These are phyloP conservation scores for Takakia lepidozioides DNA, from an alignment of 225 moss, liverwort and hornwort genomes.

Conservation along the genomic window DNA sequence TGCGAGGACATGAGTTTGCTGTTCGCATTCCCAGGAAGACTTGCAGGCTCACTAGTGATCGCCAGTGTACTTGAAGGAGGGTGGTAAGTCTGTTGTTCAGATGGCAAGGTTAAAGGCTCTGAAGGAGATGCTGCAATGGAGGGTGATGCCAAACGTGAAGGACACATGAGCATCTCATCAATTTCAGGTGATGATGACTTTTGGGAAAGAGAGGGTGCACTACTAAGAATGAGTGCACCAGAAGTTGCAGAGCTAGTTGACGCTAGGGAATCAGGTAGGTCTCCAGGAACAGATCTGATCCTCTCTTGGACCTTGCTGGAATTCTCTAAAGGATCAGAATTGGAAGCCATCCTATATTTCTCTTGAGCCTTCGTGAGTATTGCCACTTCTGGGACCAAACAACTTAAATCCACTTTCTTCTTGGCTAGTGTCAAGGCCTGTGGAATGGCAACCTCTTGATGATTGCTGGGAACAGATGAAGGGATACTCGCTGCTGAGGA, in stretches of 20 bases:
- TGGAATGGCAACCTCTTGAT: background rate
- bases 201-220: constrained; percentile 11
- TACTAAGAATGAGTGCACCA: constrained; percentile 5
- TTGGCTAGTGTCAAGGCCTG: background rate
- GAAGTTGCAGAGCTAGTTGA: constrained; percentile 9
- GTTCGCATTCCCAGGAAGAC: constrained; percentile 22
- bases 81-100: constrained; percentile 6
- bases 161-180: constrained; percentile 7
- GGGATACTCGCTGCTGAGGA: background rate
- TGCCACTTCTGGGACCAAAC: constrained; percentile 2
- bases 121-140: constrained; percentile 12
- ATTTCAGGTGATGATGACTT: constrained; percentile 10
- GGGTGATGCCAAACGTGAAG: constrained; percentile 10
- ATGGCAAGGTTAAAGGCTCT: constrained; percentile 13
- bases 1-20: constrained; percentile 15
- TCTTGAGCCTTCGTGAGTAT: background rate
- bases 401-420: constrained; percentile 1
- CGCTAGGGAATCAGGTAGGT: constrained; percentile 5
- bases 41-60: constrained; percentile 31
- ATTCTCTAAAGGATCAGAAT: background rate
- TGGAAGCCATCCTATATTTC: constrained; percentile 2
- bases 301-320: no score
- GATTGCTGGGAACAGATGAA: background rate
- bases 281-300: background rate
- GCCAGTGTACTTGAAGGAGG: constrained; percentile 7